A percentile compares a stretch with the other conserved stretches of the same genome.
Evolutionary conservation across 495 filamentous ascomycete genomes (phyloP).

Genomic region (Penicillium cinerascens): DNA sequence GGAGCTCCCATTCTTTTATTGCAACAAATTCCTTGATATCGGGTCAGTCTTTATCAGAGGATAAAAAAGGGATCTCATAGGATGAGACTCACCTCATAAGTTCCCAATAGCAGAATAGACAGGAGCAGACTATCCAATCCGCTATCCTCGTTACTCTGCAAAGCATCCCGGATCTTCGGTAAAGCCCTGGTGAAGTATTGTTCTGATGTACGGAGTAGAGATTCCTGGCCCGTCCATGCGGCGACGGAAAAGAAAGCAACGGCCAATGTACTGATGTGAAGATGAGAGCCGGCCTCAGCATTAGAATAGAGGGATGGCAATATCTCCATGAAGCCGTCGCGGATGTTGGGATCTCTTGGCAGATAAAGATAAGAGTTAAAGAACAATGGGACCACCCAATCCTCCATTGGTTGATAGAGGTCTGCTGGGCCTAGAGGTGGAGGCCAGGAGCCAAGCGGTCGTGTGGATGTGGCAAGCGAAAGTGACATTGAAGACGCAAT

Average conservation of each 20-base stretch:
- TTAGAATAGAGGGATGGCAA: constrained; percentile 52
- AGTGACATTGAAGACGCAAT: background rate
- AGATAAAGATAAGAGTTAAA: constrained; percentile 36
- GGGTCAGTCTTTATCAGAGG: background rate
- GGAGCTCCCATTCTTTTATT: constrained; percentile 21
- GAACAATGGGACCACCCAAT: constrained; percentile 30
- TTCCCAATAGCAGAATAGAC: constrained; percentile 57
- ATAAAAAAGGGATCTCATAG: background rate
- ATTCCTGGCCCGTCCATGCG: constrained; percentile 43
- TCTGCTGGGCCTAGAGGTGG: constrained; percentile 1
- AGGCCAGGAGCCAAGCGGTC: constrained; percentile 1
- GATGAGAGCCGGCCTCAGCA: constrained; percentile 40
- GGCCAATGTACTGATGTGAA: constrained; percentile 57
- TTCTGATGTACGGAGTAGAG: constrained; percentile 35
- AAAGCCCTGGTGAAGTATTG: constrained; percentile 47
- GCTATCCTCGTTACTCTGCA: constrained; percentile 46
- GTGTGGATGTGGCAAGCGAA: background rate
- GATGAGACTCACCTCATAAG: constrained; percentile 57
- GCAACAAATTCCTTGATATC: constrained; percentile 29
- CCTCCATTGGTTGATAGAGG: constrained; percentile 29
- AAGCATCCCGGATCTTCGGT: constrained; percentile 47
- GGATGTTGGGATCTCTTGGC: constrained; percentile 27
- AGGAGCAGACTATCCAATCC: constrained; percentile 56
- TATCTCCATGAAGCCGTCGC: constrained; percentile 45
- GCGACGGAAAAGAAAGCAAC: constrained; percentile 52